phyloP scores from a whole-genome alignment of 306 rosid genomes.

The Vigna trinervia region DNA sequence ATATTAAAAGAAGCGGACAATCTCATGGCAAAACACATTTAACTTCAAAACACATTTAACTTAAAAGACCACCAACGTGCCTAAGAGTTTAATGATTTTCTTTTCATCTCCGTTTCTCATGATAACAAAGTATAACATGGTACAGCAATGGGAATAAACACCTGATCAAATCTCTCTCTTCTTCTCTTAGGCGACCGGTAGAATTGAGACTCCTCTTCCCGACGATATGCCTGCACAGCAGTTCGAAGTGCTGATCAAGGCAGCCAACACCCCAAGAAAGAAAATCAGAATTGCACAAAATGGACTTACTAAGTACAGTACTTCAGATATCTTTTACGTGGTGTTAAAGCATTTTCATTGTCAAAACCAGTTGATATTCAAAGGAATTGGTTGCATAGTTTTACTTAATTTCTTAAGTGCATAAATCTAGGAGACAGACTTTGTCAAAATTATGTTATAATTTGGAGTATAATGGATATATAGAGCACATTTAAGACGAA shows the following conservation, averaged over 20 bases:
- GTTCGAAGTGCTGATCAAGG: constrained; percentile 79
- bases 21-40: constrained; percentile 32
- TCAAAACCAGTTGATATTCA: background rate
- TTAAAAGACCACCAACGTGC: constrained; percentile 9
- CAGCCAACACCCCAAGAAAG: constrained; percentile 34
- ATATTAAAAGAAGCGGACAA: constrained; percentile 40
- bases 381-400: background rate
- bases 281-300: constrained; percentile 32
- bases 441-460: constrained; percentile 1
- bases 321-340: background rate
- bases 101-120: constrained; percentile 27
- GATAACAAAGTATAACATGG: constrained; percentile 24
- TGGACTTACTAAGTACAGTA: background rate
- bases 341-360: background rate
- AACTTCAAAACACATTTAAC: constrained; percentile 18
- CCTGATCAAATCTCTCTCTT: constrained; percentile 93
- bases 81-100: background rate
- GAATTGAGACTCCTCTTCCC: constrained; percentile 85
- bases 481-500: background rate
- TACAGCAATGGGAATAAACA: constrained; percentile 46
- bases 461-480: background rate
- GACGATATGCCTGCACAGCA: constrained; percentile 91
- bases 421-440: background rate
- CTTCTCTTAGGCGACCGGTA: constrained; percentile 80
- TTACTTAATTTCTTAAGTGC: background rate